These are phyloP conservation scores for Paramecium primaurelia DNA, from an alignment of 73 alveolate species.

Conservation along the genomic window DNA sequence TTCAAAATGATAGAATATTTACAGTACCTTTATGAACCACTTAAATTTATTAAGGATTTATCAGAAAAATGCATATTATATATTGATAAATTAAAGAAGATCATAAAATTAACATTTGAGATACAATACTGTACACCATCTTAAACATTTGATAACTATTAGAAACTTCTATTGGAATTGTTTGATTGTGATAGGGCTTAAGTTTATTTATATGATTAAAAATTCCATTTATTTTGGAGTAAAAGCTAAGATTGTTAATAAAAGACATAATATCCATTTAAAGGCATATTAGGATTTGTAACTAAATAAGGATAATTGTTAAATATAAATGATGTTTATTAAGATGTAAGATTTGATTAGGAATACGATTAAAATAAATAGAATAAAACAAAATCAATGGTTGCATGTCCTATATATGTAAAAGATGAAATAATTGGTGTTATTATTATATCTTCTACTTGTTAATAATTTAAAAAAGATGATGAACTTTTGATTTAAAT, in stretches of 20 bases:
- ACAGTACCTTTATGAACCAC: not conserved
- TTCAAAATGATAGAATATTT: not conserved
- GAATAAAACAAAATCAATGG: not conserved
- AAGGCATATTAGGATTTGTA: not conserved
- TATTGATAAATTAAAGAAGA: not conserved
- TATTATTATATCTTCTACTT: not conserved
- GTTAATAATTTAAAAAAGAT: not conserved
- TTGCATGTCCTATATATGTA: not conserved
- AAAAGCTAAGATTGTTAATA: not conserved
- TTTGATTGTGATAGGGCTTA: conserved; percentile 9
- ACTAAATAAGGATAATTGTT: not conserved
- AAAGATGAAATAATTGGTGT: not conserved
- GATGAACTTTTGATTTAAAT: not conserved
- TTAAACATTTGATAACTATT: not conserved
- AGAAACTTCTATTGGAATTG: not conserved
- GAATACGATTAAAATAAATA: not conserved
- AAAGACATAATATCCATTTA: not conserved
- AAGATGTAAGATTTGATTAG: conserved; percentile 26
- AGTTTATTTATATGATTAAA: not conserved
- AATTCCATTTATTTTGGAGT: not conserved
- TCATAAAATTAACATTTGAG: not conserved
- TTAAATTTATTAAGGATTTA: not conserved
- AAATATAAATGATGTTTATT: conserved; percentile 9
- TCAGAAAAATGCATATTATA: not conserved
- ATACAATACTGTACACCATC: not conserved